phyloP scores from a whole-genome alignment of 345 rosid genomes.

The Conringia planisiliqua region DNA sequence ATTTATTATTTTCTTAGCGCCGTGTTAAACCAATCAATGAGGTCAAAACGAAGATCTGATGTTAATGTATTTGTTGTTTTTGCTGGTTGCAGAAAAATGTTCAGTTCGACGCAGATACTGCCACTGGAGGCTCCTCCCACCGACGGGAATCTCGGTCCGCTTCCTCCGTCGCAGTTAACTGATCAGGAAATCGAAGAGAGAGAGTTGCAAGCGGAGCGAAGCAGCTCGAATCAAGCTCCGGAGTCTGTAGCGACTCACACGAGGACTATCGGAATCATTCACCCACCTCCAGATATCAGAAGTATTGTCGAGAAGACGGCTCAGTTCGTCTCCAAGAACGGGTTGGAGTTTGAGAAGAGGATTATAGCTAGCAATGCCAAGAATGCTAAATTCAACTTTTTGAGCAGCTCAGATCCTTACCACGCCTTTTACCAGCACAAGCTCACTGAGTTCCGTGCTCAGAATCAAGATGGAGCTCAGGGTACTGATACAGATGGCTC shows the following conservation, averaged over 20 bases:
- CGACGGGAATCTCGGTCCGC: conserved; percentile 57
- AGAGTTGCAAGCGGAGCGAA: conserved; percentile 42
- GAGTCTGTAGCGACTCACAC: conserved; percentile 73
- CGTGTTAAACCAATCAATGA: background rate
- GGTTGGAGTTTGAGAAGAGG: conserved; percentile 76
- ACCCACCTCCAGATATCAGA: conserved; percentile 85
- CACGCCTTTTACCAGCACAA: conserved; percentile 78
- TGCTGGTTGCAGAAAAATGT: conserved; percentile 41
- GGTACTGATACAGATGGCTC: conserved; percentile 35
- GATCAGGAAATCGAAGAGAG: conserved; percentile 45
- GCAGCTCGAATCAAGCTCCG: conserved; percentile 34
- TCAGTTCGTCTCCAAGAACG: conserved; percentile 69
- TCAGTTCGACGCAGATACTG: conserved; percentile 50
- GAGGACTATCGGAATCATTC: conserved; percentile 72
- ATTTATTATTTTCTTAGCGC: background rate
- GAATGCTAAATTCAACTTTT: conserved; percentile 69
- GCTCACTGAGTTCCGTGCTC: conserved; percentile 62
- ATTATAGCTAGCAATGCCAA: conserved; percentile 62
- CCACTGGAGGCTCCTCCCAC: conserved; percentile 77
- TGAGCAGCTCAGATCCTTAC: conserved; percentile 64
- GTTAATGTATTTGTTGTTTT: background rate
- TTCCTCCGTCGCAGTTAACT: conserved; percentile 56
- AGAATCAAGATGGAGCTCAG: conserved; percentile 48
- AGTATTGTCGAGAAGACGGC: conserved; percentile 80
- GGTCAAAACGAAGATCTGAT: conserved; percentile 10